Evolutionary conservation across 495 filamentous ascomycete species (phyloP).

Genomic region (Lepraria neglecta): DNA sequence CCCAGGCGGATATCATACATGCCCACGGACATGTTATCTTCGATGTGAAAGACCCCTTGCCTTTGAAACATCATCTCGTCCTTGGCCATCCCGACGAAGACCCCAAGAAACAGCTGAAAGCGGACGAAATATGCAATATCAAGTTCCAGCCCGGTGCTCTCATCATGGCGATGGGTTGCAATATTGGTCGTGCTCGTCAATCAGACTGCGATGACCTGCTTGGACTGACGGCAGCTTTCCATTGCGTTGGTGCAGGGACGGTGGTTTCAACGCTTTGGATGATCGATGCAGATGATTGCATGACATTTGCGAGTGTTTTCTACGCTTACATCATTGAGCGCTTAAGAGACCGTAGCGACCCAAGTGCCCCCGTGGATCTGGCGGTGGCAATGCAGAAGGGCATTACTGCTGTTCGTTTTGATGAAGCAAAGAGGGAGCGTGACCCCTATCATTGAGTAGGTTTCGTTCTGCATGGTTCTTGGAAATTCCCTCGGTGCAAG

Average conservation of each 20-base stretch:
- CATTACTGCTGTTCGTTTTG: not conserved
- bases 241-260: slow-evolving; percentile 3
- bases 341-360: not conserved
- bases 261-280: slow-evolving; percentile 1
- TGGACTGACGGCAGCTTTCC: slow-evolving; percentile 7
- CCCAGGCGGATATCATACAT: slow-evolving; percentile 3
- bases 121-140: slow-evolving; percentile 3
- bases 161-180: slow-evolving; percentile 10
- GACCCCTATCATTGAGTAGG: slow-evolving; percentile 13
- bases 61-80: slow-evolving; percentile 1
- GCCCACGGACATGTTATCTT: slow-evolving; percentile 5
- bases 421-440: slow-evolving; percentile 3
- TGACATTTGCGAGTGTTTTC: slow-evolving; percentile 2
- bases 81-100: not conserved
- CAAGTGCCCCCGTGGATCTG: slow-evolving; percentile 1
- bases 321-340: not conserved
- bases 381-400: slow-evolving; percentile 10
- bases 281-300: slow-evolving; percentile 6
- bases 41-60: not conserved
- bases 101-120: not conserved
- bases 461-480: slow-evolving; percentile 8
- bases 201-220: slow-evolving; percentile 4
- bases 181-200: not conserved
- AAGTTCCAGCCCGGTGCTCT: not conserved
- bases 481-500: not conserved